phyloP scores from a whole-genome alignment of 2,329 filamentous ascomycete genomes.

The Huntiella bhutanensis region DNA sequence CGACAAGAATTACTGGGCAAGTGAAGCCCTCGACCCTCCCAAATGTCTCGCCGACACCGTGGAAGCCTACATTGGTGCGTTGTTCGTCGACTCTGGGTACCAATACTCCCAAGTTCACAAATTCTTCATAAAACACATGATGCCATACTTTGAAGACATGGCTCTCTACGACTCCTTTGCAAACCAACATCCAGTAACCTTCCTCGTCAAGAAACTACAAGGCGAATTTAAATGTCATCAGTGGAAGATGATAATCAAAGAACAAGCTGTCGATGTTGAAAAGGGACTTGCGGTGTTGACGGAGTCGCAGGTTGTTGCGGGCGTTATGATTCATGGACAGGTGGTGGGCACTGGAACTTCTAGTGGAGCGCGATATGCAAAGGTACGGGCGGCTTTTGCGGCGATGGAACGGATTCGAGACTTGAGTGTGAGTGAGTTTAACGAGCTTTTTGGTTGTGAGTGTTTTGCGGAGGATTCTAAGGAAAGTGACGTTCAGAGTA shows the following conservation, averaged over 20 bases:
- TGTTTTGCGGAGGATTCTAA: conserved; percentile 25
- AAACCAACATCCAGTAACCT: conserved; percentile 67
- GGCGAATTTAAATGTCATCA: conserved; percentile 44
- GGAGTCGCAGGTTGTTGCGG: conserved; percentile 43
- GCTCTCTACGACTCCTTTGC: conserved; percentile 71
- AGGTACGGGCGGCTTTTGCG: conserved; percentile 43
- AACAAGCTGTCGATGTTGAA: conserved; percentile 24
- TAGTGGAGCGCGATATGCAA: conserved; percentile 53
- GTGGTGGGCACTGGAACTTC: conserved; percentile 44
- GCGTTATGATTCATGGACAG: conserved; percentile 55
- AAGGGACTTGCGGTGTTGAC: conserved; percentile 21
- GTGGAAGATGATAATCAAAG: conserved; percentile 35
- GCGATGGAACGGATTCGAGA: conserved; percentile 30
- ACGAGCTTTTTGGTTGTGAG: conserved; percentile 39
- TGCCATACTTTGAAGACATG: conserved; percentile 72
- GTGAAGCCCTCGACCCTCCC: conserved; percentile 40
- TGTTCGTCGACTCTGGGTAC: conserved; percentile 80
- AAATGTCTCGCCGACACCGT: conserved; percentile 71
- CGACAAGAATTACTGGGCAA: conserved; percentile 47
- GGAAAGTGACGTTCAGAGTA: neutral
- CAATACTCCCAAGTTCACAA: conserved; percentile 50
- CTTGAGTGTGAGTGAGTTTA: conserved; percentile 37
- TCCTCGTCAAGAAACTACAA: conserved; percentile 44
- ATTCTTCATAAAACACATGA: conserved; percentile 62
- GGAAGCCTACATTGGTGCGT: conserved; percentile 72